phyloP scores from a whole-genome alignment of 192 early-diverging fungal species.

The Dimargaris cristalligena region DNA sequence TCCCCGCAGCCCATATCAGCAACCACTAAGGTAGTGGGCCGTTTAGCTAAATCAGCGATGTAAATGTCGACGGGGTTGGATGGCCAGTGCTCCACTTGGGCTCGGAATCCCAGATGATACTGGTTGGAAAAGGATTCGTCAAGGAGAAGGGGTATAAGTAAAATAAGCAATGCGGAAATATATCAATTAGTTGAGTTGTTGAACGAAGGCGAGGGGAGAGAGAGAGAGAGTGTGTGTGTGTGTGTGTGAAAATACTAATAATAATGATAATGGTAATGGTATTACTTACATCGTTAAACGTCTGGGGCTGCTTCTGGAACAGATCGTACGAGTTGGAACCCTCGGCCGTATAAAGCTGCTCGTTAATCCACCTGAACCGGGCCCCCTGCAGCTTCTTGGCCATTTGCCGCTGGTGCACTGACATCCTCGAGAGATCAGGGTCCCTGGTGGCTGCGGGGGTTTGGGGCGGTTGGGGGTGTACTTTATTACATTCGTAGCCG shows the following conservation, averaged over 20 bases:
- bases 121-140: conserved; percentile 11
- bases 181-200: not conserved
- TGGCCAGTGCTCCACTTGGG: conserved; percentile 84
- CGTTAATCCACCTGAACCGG: conserved; percentile 84
- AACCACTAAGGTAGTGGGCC: conserved; percentile 38
- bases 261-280: not conserved
- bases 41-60: conserved; percentile 39
- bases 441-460: too few species aligned
- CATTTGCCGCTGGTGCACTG: conserved; percentile 32
- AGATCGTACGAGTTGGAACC: conserved; percentile 55
- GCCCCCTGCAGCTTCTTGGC: conserved; percentile 59
- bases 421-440: too few species aligned
- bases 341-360: conserved; percentile 78
- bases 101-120: conserved; percentile 89
- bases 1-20: conserved; percentile 97
- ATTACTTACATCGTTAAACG: conserved; percentile 67
- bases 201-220: too few species aligned
- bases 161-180: not conserved
- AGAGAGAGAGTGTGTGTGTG: too few species aligned
- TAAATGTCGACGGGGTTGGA: conserved; percentile 82
- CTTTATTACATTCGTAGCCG: too few species aligned
- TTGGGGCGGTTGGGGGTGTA: too few species aligned
- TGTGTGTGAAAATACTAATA: not conserved
- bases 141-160: conserved; percentile 1
- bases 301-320: conserved; percentile 64